Base-by-base conservation (phyloP, 345 rosid genomes). In the Cardiospermum halicacabum region DNA sequence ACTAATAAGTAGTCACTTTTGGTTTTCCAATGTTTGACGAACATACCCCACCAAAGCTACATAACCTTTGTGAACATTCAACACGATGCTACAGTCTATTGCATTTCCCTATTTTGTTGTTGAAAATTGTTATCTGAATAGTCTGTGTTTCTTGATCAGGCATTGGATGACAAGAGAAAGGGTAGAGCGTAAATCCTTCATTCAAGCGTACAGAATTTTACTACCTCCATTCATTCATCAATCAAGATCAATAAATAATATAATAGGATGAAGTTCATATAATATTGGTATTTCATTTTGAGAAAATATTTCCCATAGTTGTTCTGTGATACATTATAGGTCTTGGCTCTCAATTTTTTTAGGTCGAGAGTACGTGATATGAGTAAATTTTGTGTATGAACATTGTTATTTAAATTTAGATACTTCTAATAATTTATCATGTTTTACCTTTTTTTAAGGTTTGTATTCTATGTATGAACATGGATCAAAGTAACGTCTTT, bases 91-190 rank as follows among this genome's bases (percentile, higher is more conserved):
- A n/a, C n/a, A n/a, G n/a, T n/a, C n/a, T n/a, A 15, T 47, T 22
- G 30, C 19, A 59, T 59, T 11, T 15, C 12, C 0, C 6, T 37
- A 22, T 25, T 31, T 5, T 2, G 2, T 49, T 16, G 4, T 34
- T 18, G 25, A 49, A 49, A 27, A 5, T 18, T 0, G 24, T 4
- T 6, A 19, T 4, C 2, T 21, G 22, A 11, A 39, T 3, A 50
- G 24, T 22, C 18, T 39, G 11, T 55, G 6, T 58, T 49, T 60
- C 27, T 75, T 74, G 67, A 32, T 48, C 89, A 91, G 97, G 87
- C 85, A 16, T 64, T 91, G 80, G 94, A 84, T 39, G 89, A 87
- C 26, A 79, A 79, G 77, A 89, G 84, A 67, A 85, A 89, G 69
- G 83, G 81, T 71, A 87, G 87, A 80, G 85, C 78, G 6, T 85